These are phyloP conservation scores for Boletus reticulatus DNA, from an alignment of 768 basidiomycete genomes.

Conservation along the genomic window DNA sequence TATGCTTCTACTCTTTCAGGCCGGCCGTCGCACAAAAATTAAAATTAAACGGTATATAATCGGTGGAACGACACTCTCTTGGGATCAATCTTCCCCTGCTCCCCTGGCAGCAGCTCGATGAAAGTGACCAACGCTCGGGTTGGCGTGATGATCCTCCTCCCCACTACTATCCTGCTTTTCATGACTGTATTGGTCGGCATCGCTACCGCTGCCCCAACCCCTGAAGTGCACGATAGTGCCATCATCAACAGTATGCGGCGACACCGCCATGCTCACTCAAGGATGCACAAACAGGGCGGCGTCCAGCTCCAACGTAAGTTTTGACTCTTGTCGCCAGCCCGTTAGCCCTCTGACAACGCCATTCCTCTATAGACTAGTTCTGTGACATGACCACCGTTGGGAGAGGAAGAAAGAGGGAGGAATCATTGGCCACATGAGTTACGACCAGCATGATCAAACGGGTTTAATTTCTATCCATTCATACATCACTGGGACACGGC, in stretches of 20 bases:
- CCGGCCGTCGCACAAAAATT: background rate
- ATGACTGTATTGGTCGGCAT: background rate
- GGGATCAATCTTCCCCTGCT: background rate
- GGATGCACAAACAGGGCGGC: background rate
- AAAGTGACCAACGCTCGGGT: background rate
- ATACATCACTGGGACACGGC: background rate
- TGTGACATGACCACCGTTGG: background rate
- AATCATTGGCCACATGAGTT: background rate
- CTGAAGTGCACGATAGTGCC: background rate
- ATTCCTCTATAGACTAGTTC: background rate
- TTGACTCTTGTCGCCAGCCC: background rate
- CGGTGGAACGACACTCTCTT: too few species aligned
- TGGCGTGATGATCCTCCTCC: conserved; percentile 6
- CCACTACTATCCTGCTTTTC: conserved; percentile 1
- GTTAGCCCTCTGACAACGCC: background rate
- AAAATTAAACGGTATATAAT: conserved; percentile 4
- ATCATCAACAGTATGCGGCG: background rate
- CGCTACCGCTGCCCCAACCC: conserved; percentile 1
- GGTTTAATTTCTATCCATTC: background rate
- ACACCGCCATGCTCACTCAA: background rate
- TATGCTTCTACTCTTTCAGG: background rate
- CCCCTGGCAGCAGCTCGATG: background rate
- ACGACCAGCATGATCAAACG: background rate
- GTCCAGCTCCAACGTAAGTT: background rate
- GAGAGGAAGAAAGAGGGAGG: background rate